Evolutionary conservation across 345 rosid species (phyloP), one percentile per base, ranked within the genome.

Genomic region (Eucalyptus paniculata): DNA sequence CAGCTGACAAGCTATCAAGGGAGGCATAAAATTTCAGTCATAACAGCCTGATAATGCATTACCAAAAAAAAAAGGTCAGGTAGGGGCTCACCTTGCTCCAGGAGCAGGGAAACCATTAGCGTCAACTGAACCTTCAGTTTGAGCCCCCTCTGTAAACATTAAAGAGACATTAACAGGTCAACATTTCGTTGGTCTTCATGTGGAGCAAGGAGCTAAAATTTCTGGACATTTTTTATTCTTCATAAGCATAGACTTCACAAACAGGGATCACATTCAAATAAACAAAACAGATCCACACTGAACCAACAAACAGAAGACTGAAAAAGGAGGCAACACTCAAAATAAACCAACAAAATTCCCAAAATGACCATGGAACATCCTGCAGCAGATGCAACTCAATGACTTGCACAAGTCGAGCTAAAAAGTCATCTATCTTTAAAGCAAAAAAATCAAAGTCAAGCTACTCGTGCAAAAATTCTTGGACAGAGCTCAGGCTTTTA

Each of bases 91-190:
- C 98, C 95, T 90, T 53, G 90, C 92, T 89, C 92, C 93, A 45
- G 92, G 90, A 92, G 94, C 89, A n/a, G 93, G 94, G 88, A 91
- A 91, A 89, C 96, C 95, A 88, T 94, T 94, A n/a, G 91, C 88
- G 92, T 91, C 58, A 86, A 90, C 87, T 65, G 88, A 87, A 88
- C 89, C 92, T 8, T 87, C 94, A 67, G 47, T 90, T 49, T 81
- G 93, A 47, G 89, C 90, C 87, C 86, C 93, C 90, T 94, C 94
- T 88, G 91, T 92, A 47, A 91, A 89, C 65, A 94, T 82, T 54
- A 80, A 86, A 87, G 28, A 72, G 85, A 86, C 91, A 37, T 37
- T 90, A 88, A 94, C 94, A 83, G 87, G 93, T 49, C 40, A 53
- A 49, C 85, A 77, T 77, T 77, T 77, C 83, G 12, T 77, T 5